A percentile compares a stretch with the other conserved stretches of the same genome.
These are phyloP conservation scores for Teratosphaeria pseudoeucalypti DNA, from an alignment of 2,329 filamentous ascomycete genomes.

Conservation along the genomic window DNA sequence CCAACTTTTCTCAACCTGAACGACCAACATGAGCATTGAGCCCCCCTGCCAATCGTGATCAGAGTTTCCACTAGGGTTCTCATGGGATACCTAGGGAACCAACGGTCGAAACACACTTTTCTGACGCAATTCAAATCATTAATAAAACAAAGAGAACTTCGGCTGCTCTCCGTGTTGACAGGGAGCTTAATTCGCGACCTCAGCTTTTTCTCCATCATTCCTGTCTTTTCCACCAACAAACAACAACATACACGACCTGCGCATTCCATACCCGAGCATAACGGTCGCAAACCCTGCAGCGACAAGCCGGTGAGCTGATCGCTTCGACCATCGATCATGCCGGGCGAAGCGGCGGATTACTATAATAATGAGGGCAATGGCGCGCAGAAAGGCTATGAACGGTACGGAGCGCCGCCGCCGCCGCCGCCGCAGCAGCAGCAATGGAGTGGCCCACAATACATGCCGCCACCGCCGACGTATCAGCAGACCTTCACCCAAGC, in stretches of 20 bases:
- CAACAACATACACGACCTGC: background rate
- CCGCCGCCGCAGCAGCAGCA: constrained; percentile 3
- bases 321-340: constrained; percentile 1
- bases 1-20: too few relatives aligned
- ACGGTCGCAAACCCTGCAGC: background rate
- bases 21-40: too few relatives aligned
- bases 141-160: too few relatives aligned
- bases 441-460: constrained; percentile 7
- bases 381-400: constrained; percentile 4
- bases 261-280: background rate
- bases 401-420: background rate
- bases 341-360: constrained; percentile 12
- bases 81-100: too few relatives aligned
- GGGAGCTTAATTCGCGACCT: background rate
- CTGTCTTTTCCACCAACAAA: background rate
- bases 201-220: background rate
- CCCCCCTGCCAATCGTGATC: too few relatives aligned
- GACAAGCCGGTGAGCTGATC: background rate
- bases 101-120: too few relatives aligned
- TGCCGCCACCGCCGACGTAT: constrained; percentile 29
- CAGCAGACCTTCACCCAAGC: constrained; percentile 31
- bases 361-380: constrained; percentile 5
- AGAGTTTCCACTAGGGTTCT: too few relatives aligned
- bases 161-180: too few relatives aligned
- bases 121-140: too few relatives aligned